These are phyloP conservation scores for Populus hybrid DNA, from an alignment of 441 rosid species.

Conservation along the genomic window DNA sequence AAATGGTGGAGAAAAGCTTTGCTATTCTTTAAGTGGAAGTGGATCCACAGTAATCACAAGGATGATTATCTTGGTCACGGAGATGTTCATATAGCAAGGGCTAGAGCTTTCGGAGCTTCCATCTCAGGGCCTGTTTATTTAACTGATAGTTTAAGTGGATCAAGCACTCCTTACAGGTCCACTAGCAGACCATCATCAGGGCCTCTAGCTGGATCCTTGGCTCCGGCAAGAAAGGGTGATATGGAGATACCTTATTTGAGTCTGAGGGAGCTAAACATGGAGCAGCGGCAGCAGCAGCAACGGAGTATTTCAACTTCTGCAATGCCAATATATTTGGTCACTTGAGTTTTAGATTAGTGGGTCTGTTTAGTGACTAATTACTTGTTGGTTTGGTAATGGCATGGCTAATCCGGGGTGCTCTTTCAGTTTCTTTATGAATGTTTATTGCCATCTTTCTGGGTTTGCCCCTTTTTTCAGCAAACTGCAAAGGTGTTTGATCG, in stretches of 20 bases:
- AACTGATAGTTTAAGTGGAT: conserved; percentile 63
- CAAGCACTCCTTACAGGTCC: conserved; percentile 51
- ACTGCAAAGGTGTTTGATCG: conserved; percentile 11
- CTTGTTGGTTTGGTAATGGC: not conserved
- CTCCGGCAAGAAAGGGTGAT: conserved; percentile 46
- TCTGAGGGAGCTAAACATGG: conserved; percentile 75
- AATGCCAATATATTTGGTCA: conserved; percentile 71
- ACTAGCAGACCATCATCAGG: conserved; percentile 49
- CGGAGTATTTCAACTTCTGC: conserved; percentile 53
- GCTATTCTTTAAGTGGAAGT: conserved; percentile 50
- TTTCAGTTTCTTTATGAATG: not conserved
- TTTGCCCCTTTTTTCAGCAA: conserved; percentile 8
- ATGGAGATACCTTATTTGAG: conserved; percentile 61
- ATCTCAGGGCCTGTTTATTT: conserved; percentile 72
- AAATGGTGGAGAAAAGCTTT: conserved; percentile 71
- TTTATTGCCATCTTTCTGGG: not conserved
- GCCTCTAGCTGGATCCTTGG: conserved; percentile 57
- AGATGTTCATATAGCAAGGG: conserved; percentile 46
- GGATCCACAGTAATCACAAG: conserved; percentile 27
- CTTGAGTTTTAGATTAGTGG: conserved; percentile 23
- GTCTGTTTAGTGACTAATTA: not conserved
- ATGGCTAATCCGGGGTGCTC: not conserved
- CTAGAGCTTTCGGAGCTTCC: conserved; percentile 50
- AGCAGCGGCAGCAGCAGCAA: conserved; percentile 27
- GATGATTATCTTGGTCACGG: conserved; percentile 15